Evolutionary conservation across 768 basidiomycete genomes (phyloP).

Genomic region (Macrolepiota fuliginosa): DNA sequence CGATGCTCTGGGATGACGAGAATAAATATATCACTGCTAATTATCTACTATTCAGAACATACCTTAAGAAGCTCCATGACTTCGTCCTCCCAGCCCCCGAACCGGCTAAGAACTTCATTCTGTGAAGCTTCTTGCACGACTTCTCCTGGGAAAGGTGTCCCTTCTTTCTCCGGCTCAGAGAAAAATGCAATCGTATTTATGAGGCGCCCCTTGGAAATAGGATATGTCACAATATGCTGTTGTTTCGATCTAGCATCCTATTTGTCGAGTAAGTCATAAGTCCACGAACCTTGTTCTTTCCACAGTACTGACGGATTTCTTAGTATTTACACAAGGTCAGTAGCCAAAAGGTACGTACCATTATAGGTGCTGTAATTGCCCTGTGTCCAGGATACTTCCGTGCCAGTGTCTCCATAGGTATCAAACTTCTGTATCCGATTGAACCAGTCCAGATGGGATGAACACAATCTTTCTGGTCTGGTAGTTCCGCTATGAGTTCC

Average conservation of each 20-base stretch:
- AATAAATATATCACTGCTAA: not conserved
- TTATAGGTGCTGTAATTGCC: slow-evolving; percentile 17
- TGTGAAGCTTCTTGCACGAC: slow-evolving; percentile 25
- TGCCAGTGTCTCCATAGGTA: slow-evolving; percentile 30
- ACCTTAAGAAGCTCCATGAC: slow-evolving; percentile 28
- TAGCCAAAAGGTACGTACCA: slow-evolving; percentile 16
- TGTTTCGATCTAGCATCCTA: not conserved
- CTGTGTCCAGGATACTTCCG: slow-evolving; percentile 22
- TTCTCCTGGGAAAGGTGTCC: slow-evolving; percentile 27
- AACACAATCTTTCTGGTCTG: slow-evolving; percentile 15
- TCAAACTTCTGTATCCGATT: slow-evolving; percentile 33
- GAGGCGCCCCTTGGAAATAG: slow-evolving; percentile 31
- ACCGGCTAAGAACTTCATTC: slow-evolving; percentile 31
- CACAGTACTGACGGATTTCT: slow-evolving; percentile 24
- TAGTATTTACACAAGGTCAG: not conserved
- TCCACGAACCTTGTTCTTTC: slow-evolving; percentile 26
- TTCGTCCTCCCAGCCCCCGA: slow-evolving; percentile 36
- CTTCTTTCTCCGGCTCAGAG: slow-evolving; percentile 25
- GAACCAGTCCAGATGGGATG: slow-evolving; percentile 42
- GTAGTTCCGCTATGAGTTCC: slow-evolving; percentile 16
- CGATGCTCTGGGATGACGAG: slow-evolving; percentile 22
- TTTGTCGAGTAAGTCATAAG: slow-evolving; percentile 13
- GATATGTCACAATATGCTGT: slow-evolving; percentile 39
- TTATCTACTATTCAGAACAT: not conserved
- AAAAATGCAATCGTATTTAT: slow-evolving; percentile 34